Conservation (phyloP, 73 alveolate species). For the Uronychia setigera region DNA sequence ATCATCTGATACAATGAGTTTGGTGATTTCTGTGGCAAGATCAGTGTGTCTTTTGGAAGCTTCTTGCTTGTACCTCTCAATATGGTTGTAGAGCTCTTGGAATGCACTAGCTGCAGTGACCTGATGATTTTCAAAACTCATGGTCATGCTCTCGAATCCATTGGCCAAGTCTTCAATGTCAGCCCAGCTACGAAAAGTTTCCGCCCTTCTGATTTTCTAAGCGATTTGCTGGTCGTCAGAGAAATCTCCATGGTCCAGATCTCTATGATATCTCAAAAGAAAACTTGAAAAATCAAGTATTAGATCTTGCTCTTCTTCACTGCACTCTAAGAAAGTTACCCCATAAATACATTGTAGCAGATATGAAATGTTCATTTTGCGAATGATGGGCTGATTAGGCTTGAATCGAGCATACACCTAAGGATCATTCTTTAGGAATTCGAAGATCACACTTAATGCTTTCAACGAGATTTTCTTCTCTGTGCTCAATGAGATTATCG, state of each 20-base stretch:
- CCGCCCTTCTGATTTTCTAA: constrained; percentile 50
- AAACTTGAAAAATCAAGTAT: constrained; percentile 52
- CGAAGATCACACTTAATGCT: constrained; percentile 35
- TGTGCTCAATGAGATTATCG: constrained; percentile 32
- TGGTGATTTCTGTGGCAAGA: background rate
- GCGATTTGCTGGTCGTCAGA: constrained; percentile 35
- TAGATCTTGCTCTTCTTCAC: constrained; percentile 45
- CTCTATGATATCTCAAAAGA: constrained; percentile 51
- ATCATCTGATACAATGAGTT: too few relatives aligned
- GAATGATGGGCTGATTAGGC: constrained; percentile 38
- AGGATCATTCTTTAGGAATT: constrained; percentile 53
- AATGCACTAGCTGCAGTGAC: constrained; percentile 49
- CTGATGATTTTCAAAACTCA: constrained; percentile 42
- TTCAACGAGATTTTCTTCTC: constrained; percentile 18
- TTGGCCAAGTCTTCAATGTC: constrained; percentile 66
- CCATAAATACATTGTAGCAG: background rate
- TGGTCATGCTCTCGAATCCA: constrained; percentile 40
- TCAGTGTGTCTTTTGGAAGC: background rate
- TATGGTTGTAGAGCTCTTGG: constrained; percentile 39
- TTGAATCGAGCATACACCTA: constrained; percentile 48
- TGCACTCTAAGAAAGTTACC: constrained; percentile 5
- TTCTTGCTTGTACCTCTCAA: constrained; percentile 37
- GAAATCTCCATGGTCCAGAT: constrained; percentile 52
- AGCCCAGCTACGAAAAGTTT: constrained; percentile 56
- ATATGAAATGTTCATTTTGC: constrained; percentile 54